Conservation (phyloP, 306 rosid genomes). For the Dryas octopetala region DNA sequence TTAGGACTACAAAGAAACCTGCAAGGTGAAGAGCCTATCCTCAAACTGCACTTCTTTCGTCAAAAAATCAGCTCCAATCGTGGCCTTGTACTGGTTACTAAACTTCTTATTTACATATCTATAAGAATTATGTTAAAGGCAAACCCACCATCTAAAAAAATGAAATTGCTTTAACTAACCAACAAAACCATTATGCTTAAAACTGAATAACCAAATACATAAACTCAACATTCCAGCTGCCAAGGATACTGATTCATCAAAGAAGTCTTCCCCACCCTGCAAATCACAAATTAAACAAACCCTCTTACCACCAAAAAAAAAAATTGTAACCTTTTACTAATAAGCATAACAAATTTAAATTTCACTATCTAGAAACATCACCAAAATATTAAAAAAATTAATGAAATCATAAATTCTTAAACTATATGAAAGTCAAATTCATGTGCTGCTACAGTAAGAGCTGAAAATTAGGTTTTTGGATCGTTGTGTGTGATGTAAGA, state of each 20-base stretch:
- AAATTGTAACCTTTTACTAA: background rate
- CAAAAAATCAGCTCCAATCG: conserved; percentile 96
- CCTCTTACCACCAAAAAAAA: background rate
- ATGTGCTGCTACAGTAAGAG: background rate
- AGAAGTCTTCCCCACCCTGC: conserved; percentile 99
- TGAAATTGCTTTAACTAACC: background rate
- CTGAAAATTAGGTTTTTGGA: conserved; percentile 8
- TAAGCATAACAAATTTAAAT: background rate
- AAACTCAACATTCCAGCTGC: conserved; percentile 9
- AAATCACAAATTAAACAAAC: conserved; percentile 26
- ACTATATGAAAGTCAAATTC: background rate
- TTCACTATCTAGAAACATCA: background rate
- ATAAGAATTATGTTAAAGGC: conserved; percentile 40
- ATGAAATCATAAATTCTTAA: background rate
- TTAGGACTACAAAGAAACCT: conserved; percentile 46
- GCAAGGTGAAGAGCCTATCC: conserved; percentile 97
- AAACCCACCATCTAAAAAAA: conserved; percentile 12
- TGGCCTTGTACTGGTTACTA: conserved; percentile 97
- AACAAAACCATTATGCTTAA: background rate
- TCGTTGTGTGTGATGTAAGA: conserved; percentile 20
- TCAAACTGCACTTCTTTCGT: conserved; percentile 98
- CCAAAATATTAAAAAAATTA: no score
- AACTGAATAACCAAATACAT: background rate
- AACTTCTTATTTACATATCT: conserved; percentile 98
- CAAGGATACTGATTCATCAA: conserved; percentile 99